A percentile compares a stretch with the other conserved stretches of the same genome.
These are phyloP conservation scores for Apiotrichum siamense DNA, from an alignment of 1,284 basidiomycete species.

Conservation along the genomic window DNA sequence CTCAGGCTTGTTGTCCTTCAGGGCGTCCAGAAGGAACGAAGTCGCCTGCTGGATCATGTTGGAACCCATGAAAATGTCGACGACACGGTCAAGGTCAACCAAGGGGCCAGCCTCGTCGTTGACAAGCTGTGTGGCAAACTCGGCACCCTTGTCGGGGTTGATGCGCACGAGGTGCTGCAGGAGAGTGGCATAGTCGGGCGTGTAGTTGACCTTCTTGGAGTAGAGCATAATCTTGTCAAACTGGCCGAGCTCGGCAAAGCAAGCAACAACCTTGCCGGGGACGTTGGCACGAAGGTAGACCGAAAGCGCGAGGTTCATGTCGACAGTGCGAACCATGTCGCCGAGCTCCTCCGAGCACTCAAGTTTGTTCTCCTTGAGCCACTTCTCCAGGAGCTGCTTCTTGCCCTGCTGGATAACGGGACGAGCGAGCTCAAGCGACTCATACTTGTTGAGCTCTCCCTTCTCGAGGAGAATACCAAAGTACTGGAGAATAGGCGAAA, in stretches of 20 bases:
- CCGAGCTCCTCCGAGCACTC: conserved; percentile 98
- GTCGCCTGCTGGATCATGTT: conserved; percentile 99
- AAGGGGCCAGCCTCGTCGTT: conserved; percentile 90
- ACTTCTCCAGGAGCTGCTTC: conserved; percentile 97
- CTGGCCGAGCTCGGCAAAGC: conserved; percentile 98
- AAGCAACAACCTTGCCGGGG: conserved; percentile 97
- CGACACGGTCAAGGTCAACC: conserved; percentile 90
- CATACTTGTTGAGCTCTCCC: conserved; percentile 93
- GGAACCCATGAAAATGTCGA: conserved; percentile 98
- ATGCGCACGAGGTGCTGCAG: conserved; percentile 95
- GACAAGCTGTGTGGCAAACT: conserved; percentile 92
- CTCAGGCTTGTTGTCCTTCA: conserved; percentile 98
- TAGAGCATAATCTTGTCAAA: conserved; percentile 98
- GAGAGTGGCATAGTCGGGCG: conserved; percentile 89
- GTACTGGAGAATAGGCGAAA: conserved; percentile 97
- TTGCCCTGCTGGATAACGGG: conserved; percentile 94
- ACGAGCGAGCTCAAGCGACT: conserved; percentile 91
- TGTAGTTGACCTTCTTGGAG: conserved; percentile 94
- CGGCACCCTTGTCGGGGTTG: conserved; percentile 95
- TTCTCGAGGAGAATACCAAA: conserved; percentile 97
- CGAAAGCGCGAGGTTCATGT: conserved; percentile 97
- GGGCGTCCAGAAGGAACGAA: conserved; percentile 94
- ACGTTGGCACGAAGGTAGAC: conserved; percentile 97
- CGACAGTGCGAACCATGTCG: conserved; percentile 81
- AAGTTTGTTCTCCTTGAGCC: conserved; percentile 99